Evolutionary conservation across 1,284 basidiomycete species (phyloP), one percentile per base, ranked within the genome.

Genomic region (Xerocomus nothofagi): DNA sequence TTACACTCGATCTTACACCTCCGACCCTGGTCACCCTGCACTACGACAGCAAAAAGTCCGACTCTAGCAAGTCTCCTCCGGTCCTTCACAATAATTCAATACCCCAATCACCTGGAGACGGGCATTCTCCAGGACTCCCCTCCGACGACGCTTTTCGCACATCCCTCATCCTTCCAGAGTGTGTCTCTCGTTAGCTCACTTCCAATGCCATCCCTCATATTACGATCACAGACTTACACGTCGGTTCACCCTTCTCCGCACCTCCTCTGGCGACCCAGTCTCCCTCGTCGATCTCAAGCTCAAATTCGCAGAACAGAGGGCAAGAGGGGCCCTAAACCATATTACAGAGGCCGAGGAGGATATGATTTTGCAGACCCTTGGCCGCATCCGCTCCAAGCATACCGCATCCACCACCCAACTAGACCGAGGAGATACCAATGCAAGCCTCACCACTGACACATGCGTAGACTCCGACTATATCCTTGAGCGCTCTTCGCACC

Each of bases 151-250:
- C 89, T 68, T 91, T 91, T 72, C 82, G 88, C 57, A 89, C 88
- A 23, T 89, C 88, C 52, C 76, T 86, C 63, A 90, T 91, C 58
- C 71, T 91, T 48, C 88, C 88, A 66, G 86, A 86, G 89, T 91
- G 70, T 72, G 86, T 77, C 49, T 56, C 29, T 53, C 48, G 46
- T 58, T 57, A 39, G 23, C 44, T 47, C 53, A n/a, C 23, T 53
- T 53, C 55, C 31, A 46, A 45, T 50, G 37, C 29, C 47, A 23
- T 44, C 59, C 31, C 49, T 59, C 49, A 56, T 55, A 45, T 56
- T 39, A 29, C 54, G 34, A 32, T 54, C 65, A 60, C 65, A 91
- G 89, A 65, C 80, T 92, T 51, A 79, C 86, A 45, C 86, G 84
- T 50, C 82, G 87, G 23, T 91, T 91, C 69, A 87, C 87, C 37